A percentile compares a stretch with the other conserved stretches of the same genome.
phyloP scores from a whole-genome alignment of 768 basidiomycete genomes.

The Paxillus rubicundulus region DNA sequence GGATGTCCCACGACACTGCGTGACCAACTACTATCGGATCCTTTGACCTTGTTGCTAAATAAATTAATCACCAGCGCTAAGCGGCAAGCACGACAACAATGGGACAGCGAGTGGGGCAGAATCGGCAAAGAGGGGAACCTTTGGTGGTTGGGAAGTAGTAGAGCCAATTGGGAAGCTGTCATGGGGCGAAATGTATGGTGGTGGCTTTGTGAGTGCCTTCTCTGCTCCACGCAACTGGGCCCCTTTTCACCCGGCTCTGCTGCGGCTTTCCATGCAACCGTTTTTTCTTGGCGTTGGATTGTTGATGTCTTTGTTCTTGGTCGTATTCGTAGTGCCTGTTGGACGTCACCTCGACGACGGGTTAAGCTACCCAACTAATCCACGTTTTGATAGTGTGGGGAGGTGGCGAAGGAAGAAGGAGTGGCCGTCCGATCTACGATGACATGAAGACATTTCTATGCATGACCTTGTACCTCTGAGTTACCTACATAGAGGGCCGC shows the following conservation, averaged over 20 bases:
- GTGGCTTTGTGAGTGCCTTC: slow-evolving; percentile 72
- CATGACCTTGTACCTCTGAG: neutral
- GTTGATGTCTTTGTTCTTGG: slow-evolving; percentile 6
- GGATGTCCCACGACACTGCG: neutral
- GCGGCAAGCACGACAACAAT: slow-evolving; percentile 43
- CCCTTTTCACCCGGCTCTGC: neutral
- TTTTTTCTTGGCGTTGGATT: neutral
- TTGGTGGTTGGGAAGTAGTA: slow-evolving; percentile 74
- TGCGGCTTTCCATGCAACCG: neutral
- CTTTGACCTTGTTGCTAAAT: neutral
- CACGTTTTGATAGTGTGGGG: slow-evolving; percentile 69
- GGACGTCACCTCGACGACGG: slow-evolving; percentile 61
- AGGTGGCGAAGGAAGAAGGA: slow-evolving; percentile 62
- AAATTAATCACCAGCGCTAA: slow-evolving; percentile 43
- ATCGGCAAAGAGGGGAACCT: slow-evolving; percentile 75
- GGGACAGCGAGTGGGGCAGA: slow-evolving; percentile 82
- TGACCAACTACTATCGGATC: neutral
- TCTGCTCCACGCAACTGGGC: neutral
- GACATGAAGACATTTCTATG: slow-evolving; percentile 17
- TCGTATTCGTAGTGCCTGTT: slow-evolving; percentile 38
- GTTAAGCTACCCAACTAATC: slow-evolving; percentile 62
- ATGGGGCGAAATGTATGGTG: slow-evolving; percentile 71
- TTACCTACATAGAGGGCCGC: neutral
- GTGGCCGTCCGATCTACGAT: slow-evolving; percentile 69
- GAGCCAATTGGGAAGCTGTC: slow-evolving; percentile 71